Evolutionary conservation across 2,329 filamentous ascomycete genomes (phyloP), one percentile per base, ranked within the genome.

Genomic region (Laburnicola sp.): DNA sequence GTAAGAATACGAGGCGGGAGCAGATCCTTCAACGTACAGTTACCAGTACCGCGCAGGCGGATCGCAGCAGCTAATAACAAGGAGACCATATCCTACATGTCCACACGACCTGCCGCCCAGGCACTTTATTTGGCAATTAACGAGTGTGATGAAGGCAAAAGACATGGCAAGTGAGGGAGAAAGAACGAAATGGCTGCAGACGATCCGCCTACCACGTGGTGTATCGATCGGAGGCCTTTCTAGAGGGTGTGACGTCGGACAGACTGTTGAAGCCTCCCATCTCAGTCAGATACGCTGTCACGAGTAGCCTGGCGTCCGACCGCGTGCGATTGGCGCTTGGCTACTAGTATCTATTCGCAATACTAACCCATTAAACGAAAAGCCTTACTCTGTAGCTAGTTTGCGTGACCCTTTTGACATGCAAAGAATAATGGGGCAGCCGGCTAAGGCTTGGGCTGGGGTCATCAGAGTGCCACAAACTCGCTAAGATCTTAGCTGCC

Each of bases 41-140:
- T n/a, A 67, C 66, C 62, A 50, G 57, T 61, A 57, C 59, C 54
- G 42, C 56, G 56, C 45, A 49, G 51, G 43, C 56, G 61, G 56
- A 66, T 61, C 38, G 51, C 57, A 50, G 54, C 53, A 37, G 61
- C 56, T 37, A 53, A 52, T 23, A 51, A 64, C 31, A 63, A 36
- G n/a, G 53, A 36, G 40, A 57, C 26, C 44, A 59, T 27, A 31
- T 23, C 45, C 50, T 38, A 52, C 62, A 65, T 65, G 56, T 48
- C 53, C 37, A 46, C 34, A 45, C 55, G 54, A 48, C 58, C 53
- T 53, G 54, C 59, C 53, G 47, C 34, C 42, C 58, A 63, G 48
- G 46, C 59, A 62, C 60, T 59, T 51, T 60, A 58, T 50, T 11
- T 41, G 45, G 42, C 54, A 61, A 51, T 31, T 25, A 62, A 46